Base-by-base conservation (phyloP, 768 basidiomycete genomes). In the Clitopilus passeckerianus region DNA sequence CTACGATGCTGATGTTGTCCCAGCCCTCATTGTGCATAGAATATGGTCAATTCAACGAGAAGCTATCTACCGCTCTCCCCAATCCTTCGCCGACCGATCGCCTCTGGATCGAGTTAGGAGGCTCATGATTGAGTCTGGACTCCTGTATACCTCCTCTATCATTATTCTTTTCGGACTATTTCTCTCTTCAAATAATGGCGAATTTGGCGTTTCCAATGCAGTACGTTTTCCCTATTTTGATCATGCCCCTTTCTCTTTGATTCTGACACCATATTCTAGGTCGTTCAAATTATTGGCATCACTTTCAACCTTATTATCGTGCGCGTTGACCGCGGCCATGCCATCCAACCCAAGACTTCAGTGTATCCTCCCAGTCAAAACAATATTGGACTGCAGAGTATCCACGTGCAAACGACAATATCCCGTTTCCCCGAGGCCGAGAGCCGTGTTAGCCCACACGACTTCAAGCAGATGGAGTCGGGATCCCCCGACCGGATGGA, bases 201-300 rank as follows among this genome's bases (percentile, higher is more conserved):
- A 73, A 53, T 72, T 74, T 53, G 72, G 73, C 6, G 72, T 75
- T 9, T 77, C 75, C 4, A 70, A 77, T 59, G 68, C 74, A 30
- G 75, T 78, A 60, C 52, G 74, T 67, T 5, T 53, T 10, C 52
- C 34, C n/a, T 30, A n/a, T 27, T 43, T 59, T 56, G 30, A 41
- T 53, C 52, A 27, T 15, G 53, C 53, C 14, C 6, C 23, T 12
- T 14, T 24, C 16, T 6, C 14, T 33, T 24, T n/a, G 1, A 24
- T 33, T 23, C 23, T 23, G 37, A 53, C 53, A n/a, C 16, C 53
- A 7, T 33, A 6, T 5, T 16, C 10, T 57, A 77, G 74, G 68
- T 77, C 33, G 74, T 77, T 1, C 77, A 78, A 62, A 77, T 79
- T 33, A 77, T 79, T 61, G 71, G 71, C n/a, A 73, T 72, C 27